Evolutionary conservation across 768 basidiomycete species (phyloP), one percentile per base, ranked within the genome.

Genomic region (Naganishia antarctica): DNA sequence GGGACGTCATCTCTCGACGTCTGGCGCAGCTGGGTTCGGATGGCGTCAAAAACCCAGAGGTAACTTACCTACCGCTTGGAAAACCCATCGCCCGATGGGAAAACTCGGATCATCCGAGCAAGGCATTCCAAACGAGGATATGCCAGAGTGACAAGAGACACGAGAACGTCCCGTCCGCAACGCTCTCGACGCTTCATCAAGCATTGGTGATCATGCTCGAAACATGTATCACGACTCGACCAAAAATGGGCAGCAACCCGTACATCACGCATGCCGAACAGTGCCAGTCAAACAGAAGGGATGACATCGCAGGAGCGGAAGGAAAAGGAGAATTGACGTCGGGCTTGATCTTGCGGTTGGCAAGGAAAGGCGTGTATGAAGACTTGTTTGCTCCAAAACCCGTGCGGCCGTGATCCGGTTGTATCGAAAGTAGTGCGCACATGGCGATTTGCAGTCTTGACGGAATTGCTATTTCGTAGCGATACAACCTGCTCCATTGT

Each of bases 301-400:
- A n/a, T n/a, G n/a, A n/a, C n/a, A n/a, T n/a, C 34, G 34, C 8
- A 37, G 23, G 13, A n/a, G 53, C 31, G 21, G n/a, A 16, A 9
- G 53, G 4, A 34, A 13, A 16, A 25, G 34, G 21, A 21, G 3
- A 2, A 7, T 31, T 9, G 51, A n/a, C 3, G 32, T n/a, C 31
- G 18, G 32, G 15, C 4, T 5, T 18, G 32, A 21, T n/a, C 6
- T 16, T 25, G 37, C 21, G 37, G 9, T 15, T 40, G 34, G 53
- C 53, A 5, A 57, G 21, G 53, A 5, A 25, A 23, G 53, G 11
- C 3, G 53, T 57, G 1, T 26, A 26, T n/a, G 34, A 21, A n/a
- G 53, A 57, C 26, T 57, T 57, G 23, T 57, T 57, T 16, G 53
- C 8, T 7, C 34, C 34, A 37, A 37, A n/a, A n/a, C n/a, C n/a